These are phyloP conservation scores for Davidsoniella australis DNA, from an alignment of 2,329 filamentous ascomycete genomes.

Conservation along the genomic window DNA sequence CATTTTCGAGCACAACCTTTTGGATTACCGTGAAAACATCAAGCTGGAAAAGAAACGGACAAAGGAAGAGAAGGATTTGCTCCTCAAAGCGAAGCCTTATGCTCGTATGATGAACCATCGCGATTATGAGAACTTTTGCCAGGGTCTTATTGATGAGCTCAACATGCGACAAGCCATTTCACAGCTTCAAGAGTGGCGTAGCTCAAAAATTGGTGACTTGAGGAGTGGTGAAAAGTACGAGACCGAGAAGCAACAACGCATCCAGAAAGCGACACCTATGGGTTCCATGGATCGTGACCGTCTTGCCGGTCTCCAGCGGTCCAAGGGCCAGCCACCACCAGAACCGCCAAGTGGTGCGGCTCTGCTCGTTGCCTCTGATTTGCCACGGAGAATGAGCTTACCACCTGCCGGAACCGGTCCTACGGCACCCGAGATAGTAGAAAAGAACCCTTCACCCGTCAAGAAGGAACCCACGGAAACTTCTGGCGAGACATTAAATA, in stretches of 20 bases:
- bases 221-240: conserved; percentile 85
- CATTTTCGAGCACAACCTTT: conserved; percentile 82
- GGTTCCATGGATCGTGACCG: conserved; percentile 70
- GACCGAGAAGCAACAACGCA: conserved; percentile 61
- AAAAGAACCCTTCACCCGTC: conserved; percentile 8
- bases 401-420: conserved; percentile 16
- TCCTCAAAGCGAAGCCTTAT: conserved; percentile 91
- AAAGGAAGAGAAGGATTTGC: conserved; percentile 80
- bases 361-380: conserved; percentile 60
- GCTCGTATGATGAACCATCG: conserved; percentile 89
- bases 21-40: conserved; percentile 86
- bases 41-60: conserved; percentile 85
- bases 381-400: conserved; percentile 41
- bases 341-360: conserved; percentile 62
- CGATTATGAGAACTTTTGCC: conserved; percentile 74
- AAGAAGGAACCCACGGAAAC: conserved; percentile 38
- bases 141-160: conserved; percentile 76
- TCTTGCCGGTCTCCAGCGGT: conserved; percentile 54
- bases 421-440: conserved; percentile 17
- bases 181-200: conserved; percentile 88
- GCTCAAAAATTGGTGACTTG: conserved; percentile 67
- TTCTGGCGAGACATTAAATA: conserved; percentile 38
- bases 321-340: conserved; percentile 45
- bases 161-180: conserved; percentile 78
- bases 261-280: conserved; percentile 53